Percentiles rank a stretch among this genome's conserved stretches.
Evolutionary conservation across 1,139 yeast genomes (phyloP).

Genomic region (Hansenula anomala): DNA sequence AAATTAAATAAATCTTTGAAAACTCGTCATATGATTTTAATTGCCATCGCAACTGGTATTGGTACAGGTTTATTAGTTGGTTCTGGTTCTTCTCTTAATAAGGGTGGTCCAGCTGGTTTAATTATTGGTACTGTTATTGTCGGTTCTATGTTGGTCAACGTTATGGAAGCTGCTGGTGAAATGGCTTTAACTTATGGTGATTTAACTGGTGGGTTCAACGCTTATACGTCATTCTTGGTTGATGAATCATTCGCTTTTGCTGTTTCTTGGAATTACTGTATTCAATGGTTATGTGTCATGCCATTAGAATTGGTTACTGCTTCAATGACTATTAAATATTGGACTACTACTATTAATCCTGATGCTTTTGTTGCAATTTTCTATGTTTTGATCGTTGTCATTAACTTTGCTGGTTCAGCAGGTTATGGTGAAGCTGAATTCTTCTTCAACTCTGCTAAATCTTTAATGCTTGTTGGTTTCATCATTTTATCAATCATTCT

Average conservation of each 20-base stretch:
- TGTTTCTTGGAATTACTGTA: constrained; percentile 74
- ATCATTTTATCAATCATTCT: constrained; percentile 58
- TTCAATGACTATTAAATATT: constrained; percentile 61
- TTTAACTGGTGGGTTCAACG: constrained; percentile 73
- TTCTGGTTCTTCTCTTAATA: constrained; percentile 57
- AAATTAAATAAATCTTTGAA: constrained; percentile 43
- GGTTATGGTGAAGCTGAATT: constrained; percentile 75
- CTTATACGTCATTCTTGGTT: constrained; percentile 60
- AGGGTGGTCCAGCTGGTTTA: constrained; percentile 81
- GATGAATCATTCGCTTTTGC: constrained; percentile 79
- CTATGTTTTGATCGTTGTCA: constrained; percentile 48
- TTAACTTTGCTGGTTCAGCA: constrained; percentile 65
- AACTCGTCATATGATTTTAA: constrained; percentile 55
- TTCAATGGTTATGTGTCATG: constrained; percentile 74
- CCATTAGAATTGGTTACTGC: constrained; percentile 79
- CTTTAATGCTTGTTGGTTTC: constrained; percentile 60
- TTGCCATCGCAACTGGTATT: constrained; percentile 80
- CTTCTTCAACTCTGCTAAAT: constrained; percentile 52
- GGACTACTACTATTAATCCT: constrained; percentile 56
- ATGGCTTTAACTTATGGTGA: constrained; percentile 70
- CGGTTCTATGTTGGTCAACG: constrained; percentile 67
- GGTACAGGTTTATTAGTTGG: constrained; percentile 82
- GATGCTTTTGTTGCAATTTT: constrained; percentile 70
- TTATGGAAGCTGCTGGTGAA: constrained; percentile 85
- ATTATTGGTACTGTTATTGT: constrained; percentile 64